These are phyloP conservation scores for Euryodendron excelsum DNA, from an alignment of 148 eudicot genomes.

Conservation along the genomic window DNA sequence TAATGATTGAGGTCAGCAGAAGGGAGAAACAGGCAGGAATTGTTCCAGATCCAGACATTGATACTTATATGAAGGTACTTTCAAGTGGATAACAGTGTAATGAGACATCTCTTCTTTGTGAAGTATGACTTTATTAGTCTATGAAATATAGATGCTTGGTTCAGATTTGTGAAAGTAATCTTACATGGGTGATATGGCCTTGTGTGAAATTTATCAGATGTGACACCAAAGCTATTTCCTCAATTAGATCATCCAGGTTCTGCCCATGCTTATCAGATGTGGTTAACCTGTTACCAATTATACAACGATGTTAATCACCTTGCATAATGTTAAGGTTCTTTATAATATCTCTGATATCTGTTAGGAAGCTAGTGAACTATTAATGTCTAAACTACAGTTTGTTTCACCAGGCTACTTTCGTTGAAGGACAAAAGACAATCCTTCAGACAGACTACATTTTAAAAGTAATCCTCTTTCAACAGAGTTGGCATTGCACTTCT, in stretches of 20 bases:
- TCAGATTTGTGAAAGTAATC: no score
- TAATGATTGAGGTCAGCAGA: slow-evolving; percentile 55
- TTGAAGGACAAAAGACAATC: slow-evolving; percentile 63
- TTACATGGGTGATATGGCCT: not conserved
- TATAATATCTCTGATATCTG: not conserved
- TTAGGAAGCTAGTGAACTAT: not conserved
- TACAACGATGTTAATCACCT: no score
- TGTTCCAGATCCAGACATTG: slow-evolving; percentile 74
- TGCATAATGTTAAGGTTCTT: not conserved
- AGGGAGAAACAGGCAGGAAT: slow-evolving; percentile 74
- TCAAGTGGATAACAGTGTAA: no score
- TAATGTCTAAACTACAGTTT: slow-evolving; percentile 11
- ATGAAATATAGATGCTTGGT: no score
- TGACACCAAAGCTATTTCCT: not conserved
- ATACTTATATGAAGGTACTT: slow-evolving; percentile 80
- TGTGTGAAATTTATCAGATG: not conserved
- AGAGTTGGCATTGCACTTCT: not conserved
- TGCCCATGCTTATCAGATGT: not conserved
- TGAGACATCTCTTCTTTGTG: no score
- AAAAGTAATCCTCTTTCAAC: slow-evolving; percentile 47
- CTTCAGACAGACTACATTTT: slow-evolving; percentile 81
- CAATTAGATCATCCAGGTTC: not conserved
- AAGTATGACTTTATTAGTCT: no score
- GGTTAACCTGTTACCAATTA: no score
- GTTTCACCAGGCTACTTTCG: slow-evolving; percentile 58